Evolutionary conservation across 768 basidiomycete genomes (phyloP), one percentile per base, ranked within the genome.

Genomic region (Lactarius vividus): DNA sequence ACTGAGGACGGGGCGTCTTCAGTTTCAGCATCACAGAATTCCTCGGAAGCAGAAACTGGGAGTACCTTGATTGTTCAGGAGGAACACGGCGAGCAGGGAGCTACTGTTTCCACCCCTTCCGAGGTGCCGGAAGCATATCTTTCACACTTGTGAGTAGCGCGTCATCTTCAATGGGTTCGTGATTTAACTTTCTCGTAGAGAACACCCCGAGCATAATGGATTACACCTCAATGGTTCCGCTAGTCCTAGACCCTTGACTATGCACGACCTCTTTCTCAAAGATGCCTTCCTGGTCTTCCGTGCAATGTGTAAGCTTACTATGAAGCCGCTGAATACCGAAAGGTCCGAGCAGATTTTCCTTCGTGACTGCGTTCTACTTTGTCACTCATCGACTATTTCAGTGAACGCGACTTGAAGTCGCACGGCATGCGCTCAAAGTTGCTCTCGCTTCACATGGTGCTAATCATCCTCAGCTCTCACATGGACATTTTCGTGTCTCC

Each of bases 271-370:
- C 62, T 96, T 95, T 75, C 84, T 97, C 74, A 98, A 98, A 74
- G 97, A 99, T 73, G 95, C 97, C 0, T 99, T 98, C 80, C 84
- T 99, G 67, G 96, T 99, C 42, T 96, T 98, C 78, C 84, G 97
- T 55, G 96, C 97, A 0, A 81, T 99, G 13, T 98, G 97, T 80
- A 98, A 98, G 75, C 80, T 98, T 69, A 96, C 94, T 10, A 98
- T 98, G 96, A 98, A 98, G 75, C 92, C 96, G 13, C 79, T 99
- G 56, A 92, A 93, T 71, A 86, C 84, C 6, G 97, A 99, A 77
- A 96, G 93, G 96, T 95, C 56, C 59, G 85, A 39, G 2, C 26
- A 11, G 28, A 54, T 13, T 9, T 35, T 23, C 23, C 35, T 42
- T 59, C 2, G 16, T 5, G 46, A 37, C 29, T 28, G 35, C 29